Evolutionary conservation across 345 rosid species (phyloP), one percentile per base, ranked within the genome.

Genomic region (Citrus unshiu): DNA sequence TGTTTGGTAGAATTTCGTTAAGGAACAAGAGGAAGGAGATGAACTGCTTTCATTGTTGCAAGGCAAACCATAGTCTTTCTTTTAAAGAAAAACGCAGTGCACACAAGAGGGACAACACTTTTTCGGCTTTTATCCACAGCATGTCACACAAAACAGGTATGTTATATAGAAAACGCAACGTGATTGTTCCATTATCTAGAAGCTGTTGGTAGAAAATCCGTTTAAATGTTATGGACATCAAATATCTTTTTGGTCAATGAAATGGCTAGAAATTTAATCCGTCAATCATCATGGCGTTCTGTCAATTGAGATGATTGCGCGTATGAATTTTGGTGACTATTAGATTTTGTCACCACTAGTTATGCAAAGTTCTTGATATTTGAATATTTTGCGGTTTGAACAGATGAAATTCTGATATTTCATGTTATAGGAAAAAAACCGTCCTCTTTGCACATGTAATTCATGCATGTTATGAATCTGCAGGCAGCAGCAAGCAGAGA

Each of bases 401-500:
- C 8, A 5, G 59, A 46, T 70, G 14, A 49, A 34, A 57, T 57
- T 21, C 25, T 8, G 9, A 19, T 57, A n/a, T 6, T 62, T 25
- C 25, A 21, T 7, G 49, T 67, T 7, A 21, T 14, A 34, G 6
- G n/a, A 27, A 37, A 35, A 43, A 40, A 24, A 24, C 5, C 22
- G 9, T 25, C 4, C 7, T 27, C 21, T 32, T 1, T 29, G 60
- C 12, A 2, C 21, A 4, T 49, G 16, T 19, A 24, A 70, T 49
- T 70, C 24, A 29, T 2, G 56, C 13, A 1, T 70, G 43, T 25
- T 2, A 19, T 78, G 64, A 61, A 56, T 63, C 12, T 78, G 49
- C 79, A 89, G 93, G 81, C 35, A 84, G 86, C 78, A 68, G 78
- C 65, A 89, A 82, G 86, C 83, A 77, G 29, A 82, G 80, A 71